phyloP scores from a whole-genome alignment of 2,329 filamentous ascomycete genomes.

The Talaromyces marneffei region DNA sequence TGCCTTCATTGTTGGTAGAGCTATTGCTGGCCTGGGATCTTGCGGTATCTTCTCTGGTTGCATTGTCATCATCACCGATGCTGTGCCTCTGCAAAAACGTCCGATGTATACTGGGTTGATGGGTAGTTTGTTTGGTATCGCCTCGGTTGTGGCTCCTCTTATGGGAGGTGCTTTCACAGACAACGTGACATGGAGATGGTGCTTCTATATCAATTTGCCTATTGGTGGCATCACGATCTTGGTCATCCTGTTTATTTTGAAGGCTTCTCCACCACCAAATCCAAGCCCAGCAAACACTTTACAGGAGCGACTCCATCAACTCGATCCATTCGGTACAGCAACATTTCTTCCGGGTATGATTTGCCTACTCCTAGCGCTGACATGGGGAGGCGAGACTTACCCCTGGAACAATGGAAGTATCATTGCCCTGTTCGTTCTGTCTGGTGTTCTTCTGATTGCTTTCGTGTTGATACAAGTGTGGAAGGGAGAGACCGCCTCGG shows the following conservation, averaged over 20 bases:
- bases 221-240: constrained; percentile 29
- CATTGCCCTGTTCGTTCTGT: constrained; percentile 47
- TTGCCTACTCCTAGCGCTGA: constrained; percentile 45
- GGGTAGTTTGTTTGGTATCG: constrained; percentile 24
- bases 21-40: constrained; percentile 28
- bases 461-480: constrained; percentile 35
- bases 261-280: constrained; percentile 22
- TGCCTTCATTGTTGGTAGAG: constrained; percentile 29
- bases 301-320: constrained; percentile 25
- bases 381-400: constrained; percentile 43
- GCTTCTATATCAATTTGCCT: constrained; percentile 39
- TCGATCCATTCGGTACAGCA: constrained; percentile 40
- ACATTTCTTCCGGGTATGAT: constrained; percentile 43
- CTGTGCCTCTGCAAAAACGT: constrained; percentile 22
- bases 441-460: constrained; percentile 44
- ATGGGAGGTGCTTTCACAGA: constrained; percentile 18
- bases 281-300: constrained; percentile 20
- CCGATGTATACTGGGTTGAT: constrained; percentile 19
- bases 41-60: constrained; percentile 22
- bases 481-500: constrained; percentile 38
- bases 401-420: constrained; percentile 42
- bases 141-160: constrained; percentile 17
- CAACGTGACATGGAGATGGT: constrained; percentile 41
- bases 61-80: constrained; percentile 23
- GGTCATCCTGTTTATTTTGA: constrained; percentile 30